These are phyloP conservation scores for Limnanthes douglasii DNA, from an alignment of 345 rosid genomes.

Conservation along the genomic window DNA sequence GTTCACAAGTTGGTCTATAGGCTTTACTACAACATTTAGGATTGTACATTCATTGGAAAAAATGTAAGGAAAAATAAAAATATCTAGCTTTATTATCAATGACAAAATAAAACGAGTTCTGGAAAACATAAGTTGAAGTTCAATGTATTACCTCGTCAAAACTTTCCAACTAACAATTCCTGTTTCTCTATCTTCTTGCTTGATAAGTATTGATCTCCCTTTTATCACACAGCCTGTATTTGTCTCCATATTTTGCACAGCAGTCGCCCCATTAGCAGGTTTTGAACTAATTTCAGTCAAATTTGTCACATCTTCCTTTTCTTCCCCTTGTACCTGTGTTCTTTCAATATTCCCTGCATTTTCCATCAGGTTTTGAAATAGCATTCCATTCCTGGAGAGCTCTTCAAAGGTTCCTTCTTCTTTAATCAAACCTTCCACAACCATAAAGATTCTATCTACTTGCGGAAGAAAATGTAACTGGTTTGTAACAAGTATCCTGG, in stretches of 20 bases:
- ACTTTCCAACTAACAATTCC: constrained; percentile 83
- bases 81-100: no score
- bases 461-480: constrained; percentile 95
- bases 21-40: no score
- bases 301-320: constrained; percentile 10
- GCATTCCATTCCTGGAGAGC: constrained; percentile 48
- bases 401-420: constrained; percentile 89
- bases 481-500: constrained; percentile 88
- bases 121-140: background rate
- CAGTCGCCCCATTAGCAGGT: constrained; percentile 17
- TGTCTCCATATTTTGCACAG: constrained; percentile 12
- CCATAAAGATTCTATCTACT: constrained; percentile 63
- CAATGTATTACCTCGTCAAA: constrained; percentile 42
- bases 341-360: constrained; percentile 95
- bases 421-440: constrained; percentile 59
- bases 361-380: constrained; percentile 84
- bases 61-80: background rate
- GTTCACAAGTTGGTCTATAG: no score
- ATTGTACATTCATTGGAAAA: no score
- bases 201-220: constrained; percentile 65
- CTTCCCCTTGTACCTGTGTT: constrained; percentile 22
- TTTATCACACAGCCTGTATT: constrained; percentile 27
- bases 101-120: no score
- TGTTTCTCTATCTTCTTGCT: constrained; percentile 94
- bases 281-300: constrained; percentile 19